phyloP scores from a whole-genome alignment of 192 early-diverging fungal species.

The Geranomyces michiganensis region DNA sequence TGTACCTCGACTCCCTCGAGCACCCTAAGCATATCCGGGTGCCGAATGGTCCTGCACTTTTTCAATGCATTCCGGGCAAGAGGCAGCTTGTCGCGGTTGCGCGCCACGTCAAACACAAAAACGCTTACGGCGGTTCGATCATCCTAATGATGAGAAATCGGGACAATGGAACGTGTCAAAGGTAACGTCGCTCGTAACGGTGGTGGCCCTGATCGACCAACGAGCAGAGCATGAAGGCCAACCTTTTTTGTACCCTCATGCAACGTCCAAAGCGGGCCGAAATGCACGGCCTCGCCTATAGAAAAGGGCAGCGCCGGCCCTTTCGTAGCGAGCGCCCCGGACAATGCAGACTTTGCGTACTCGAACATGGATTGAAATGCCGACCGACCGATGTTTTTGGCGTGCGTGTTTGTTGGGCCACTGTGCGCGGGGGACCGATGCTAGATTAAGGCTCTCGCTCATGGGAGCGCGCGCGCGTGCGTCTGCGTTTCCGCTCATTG shows the following conservation, averaged over 20 bases:
- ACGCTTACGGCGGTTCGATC: conserved; percentile 66
- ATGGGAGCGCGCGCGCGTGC: no score
- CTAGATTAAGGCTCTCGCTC: no score
- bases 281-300: conserved; percentile 29
- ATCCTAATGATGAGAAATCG: conserved; percentile 43
- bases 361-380: no score
- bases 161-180: neutral
- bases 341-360: conserved; percentile 44
- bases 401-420: no score
- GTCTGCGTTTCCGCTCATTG: no score
- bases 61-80: conserved; percentile 89
- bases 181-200: neutral
- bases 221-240: neutral
- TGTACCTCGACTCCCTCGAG: conserved; percentile 85
- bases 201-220: no score
- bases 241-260: conserved; percentile 67
- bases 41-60: conserved; percentile 83
- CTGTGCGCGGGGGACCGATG: no score
- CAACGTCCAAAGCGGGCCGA: conserved; percentile 32
- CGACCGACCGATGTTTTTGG: no score
- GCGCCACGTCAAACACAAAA: conserved; percentile 79
- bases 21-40: conserved; percentile 84
- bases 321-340: conserved; percentile 28
- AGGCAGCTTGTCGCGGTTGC: conserved; percentile 68
- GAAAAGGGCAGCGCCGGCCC: conserved; percentile 33